Percentiles rank a stretch among this genome's conserved stretches.
phyloP scores from a whole-genome alignment of 2,329 filamentous ascomycete genomes.

The Bimuria novae-zelandiae region DNA sequence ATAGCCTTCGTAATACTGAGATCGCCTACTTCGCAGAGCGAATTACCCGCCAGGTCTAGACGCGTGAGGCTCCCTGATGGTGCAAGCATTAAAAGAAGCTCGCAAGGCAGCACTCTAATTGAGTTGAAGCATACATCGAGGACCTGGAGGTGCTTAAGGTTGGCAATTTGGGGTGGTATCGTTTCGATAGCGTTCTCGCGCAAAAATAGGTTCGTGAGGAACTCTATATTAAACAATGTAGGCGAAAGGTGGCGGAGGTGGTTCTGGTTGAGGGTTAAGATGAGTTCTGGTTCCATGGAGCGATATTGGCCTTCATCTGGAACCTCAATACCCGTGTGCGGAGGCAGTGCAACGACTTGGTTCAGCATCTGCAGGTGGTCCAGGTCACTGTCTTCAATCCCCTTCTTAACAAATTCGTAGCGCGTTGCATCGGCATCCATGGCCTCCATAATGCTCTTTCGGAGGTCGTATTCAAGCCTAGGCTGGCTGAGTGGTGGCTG shows the following conservation, averaged over 20 bases:
- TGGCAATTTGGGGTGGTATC: slow-evolving; percentile 32
- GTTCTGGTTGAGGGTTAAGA: slow-evolving; percentile 30
- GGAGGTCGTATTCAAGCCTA: background rate
- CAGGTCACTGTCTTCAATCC: slow-evolving; percentile 30
- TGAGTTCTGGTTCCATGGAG: slow-evolving; percentile 33
- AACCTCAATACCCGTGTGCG: slow-evolving; percentile 29
- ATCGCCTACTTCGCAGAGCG: slow-evolving; percentile 15
- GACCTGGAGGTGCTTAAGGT: slow-evolving; percentile 22
- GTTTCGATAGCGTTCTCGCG: slow-evolving; percentile 31
- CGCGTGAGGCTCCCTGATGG: slow-evolving; percentile 19
- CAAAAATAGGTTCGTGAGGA: slow-evolving; percentile 32
- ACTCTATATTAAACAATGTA: slow-evolving; percentile 30
- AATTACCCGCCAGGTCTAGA: slow-evolving; percentile 23
- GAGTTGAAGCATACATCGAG: slow-evolving; percentile 32
- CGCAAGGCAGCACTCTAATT: slow-evolving; percentile 30
- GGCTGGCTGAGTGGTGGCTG: no score
- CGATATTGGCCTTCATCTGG: slow-evolving; percentile 37
- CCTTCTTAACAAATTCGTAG: slow-evolving; percentile 20
- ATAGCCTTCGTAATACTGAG: background rate
- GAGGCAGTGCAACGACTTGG: slow-evolving; percentile 29
- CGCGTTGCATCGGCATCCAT: slow-evolving; percentile 21
- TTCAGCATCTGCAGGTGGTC: slow-evolving; percentile 30
- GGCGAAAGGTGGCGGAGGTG: slow-evolving; percentile 24
- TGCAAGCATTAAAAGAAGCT: slow-evolving; percentile 27
- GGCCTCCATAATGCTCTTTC: slow-evolving; percentile 11